A percentile compares a stretch with the other conserved stretches of the same genome.
Conservation (phyloP, 208 protist species). For the Trypanosoma cruzi region DNA sequence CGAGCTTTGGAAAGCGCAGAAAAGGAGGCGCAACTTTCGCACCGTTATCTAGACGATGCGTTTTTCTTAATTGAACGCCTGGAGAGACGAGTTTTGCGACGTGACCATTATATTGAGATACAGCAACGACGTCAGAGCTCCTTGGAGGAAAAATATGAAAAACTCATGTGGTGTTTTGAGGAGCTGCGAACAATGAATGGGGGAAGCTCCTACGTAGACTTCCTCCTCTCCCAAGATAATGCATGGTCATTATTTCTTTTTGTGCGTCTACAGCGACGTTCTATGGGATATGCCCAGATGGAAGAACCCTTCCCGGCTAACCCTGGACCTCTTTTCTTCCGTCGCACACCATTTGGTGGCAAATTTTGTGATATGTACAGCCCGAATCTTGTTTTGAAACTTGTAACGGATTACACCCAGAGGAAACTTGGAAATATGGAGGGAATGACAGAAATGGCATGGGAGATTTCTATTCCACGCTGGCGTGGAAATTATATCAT, state of each 20-base stretch:
- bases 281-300: conserved; percentile 38
- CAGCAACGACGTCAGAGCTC: conserved; percentile 50
- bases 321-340: conserved; percentile 35
- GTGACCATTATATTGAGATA: conserved; percentile 62
- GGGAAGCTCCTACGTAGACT: conserved; percentile 76
- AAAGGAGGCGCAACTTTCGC: conserved; percentile 68
- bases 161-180: conserved; percentile 83
- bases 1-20: conserved; percentile 81
- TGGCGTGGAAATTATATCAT: conserved; percentile 53
- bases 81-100: conserved; percentile 76
- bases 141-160: conserved; percentile 89
- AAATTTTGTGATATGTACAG: conserved; percentile 50
- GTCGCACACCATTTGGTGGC: conserved; percentile 43
- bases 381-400: conserved; percentile 33
- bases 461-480: conserved; percentile 47
- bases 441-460: conserved; percentile 24
- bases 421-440: conserved; percentile 15
- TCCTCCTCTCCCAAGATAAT: conserved; percentile 52
- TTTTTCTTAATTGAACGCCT: conserved; percentile 86
- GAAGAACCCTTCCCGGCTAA: conserved; percentile 11
- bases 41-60: conserved; percentile 79
- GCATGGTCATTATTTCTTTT: conserved; percentile 80
- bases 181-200: conserved; percentile 74
- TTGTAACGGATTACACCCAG: conserved; percentile 40
- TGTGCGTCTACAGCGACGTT: conserved; percentile 55